These are phyloP conservation scores for Trichoderma simmonsii DNA, from an alignment of 2,329 filamentous ascomycete species.

Conservation along the genomic window DNA sequence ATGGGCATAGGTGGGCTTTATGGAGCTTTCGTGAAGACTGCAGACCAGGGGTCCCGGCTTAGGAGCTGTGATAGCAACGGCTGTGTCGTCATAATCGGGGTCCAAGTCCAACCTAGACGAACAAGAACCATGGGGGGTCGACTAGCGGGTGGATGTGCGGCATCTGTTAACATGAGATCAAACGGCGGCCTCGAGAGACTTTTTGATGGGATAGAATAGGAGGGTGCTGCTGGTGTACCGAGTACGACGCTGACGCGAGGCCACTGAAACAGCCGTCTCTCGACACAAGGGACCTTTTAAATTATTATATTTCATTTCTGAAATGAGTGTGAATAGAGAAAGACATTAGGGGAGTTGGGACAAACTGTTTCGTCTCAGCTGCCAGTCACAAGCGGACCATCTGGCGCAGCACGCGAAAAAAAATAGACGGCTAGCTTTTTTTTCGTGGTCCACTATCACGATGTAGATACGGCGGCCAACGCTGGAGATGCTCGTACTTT, in stretches of 20 bases:
- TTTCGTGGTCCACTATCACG: not conserved
- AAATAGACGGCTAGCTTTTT: not conserved
- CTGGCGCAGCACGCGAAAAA: not conserved
- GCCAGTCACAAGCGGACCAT: not conserved
- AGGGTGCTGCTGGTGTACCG: not conserved
- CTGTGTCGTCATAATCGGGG: constrained; percentile 17
- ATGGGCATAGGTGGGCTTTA: constrained; percentile 8
- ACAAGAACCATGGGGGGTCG: not conserved
- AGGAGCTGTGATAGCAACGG: not conserved
- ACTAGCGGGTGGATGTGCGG: not conserved
- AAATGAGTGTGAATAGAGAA: not conserved
- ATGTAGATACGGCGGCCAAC: constrained; percentile 2
- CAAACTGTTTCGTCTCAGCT: not conserved
- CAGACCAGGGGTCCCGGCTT: not conserved
- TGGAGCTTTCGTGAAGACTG: not conserved
- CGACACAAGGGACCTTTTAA: not conserved
- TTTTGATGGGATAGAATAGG: not conserved
- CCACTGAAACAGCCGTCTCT: not conserved
- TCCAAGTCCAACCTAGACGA: not conserved
- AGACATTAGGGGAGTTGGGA: not conserved
- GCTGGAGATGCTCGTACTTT: not conserved
- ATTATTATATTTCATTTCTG: not conserved
- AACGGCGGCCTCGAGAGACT: not conserved
- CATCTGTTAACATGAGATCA: not conserved
- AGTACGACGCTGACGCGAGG: not conserved